Percentiles rank a stretch among this genome's conserved stretches.
phyloP scores from a whole-genome alignment of 306 rosid species.

The Cucumis melo region DNA sequence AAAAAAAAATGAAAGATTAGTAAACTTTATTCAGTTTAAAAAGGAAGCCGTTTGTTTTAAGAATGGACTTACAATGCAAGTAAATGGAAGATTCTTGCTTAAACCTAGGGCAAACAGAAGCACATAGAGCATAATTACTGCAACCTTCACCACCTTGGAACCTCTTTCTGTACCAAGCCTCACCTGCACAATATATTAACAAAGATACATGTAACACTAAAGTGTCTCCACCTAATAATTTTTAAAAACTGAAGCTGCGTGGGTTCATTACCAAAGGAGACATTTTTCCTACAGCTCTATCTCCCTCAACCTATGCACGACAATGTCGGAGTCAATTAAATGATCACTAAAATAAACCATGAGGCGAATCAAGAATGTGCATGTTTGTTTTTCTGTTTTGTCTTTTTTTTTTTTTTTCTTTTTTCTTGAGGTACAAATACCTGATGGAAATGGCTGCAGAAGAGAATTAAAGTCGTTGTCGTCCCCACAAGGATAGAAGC shows the following conservation, averaged over 20 bases:
- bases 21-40: neutral
- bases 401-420: no score
- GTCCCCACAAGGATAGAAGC: conserved; percentile 73
- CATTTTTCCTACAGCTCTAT: conserved; percentile 60
- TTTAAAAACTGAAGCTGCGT: neutral
- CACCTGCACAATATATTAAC: conserved; percentile 32
- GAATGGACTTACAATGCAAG: conserved; percentile 42
- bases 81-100: conserved; percentile 39
- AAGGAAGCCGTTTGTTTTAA: neutral
- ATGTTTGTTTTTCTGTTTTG: neutral
- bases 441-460: conserved; percentile 96
- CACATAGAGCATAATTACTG: conserved; percentile 36
- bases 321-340: neutral
- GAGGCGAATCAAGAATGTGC: neutral
- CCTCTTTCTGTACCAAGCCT: conserved; percentile 67
- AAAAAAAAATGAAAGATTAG: neutral
- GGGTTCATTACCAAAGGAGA: conserved; percentile 68
- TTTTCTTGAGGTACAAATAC: conserved; percentile 8
- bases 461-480: conserved; percentile 74
- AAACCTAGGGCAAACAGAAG: conserved; percentile 48
- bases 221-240: neutral
- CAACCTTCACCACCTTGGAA: conserved; percentile 36
- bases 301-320: conserved; percentile 54
- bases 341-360: neutral
- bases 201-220: neutral